These are phyloP conservation scores for Jatropha multifida DNA, from an alignment of 441 rosid genomes.

Conservation along the genomic window DNA sequence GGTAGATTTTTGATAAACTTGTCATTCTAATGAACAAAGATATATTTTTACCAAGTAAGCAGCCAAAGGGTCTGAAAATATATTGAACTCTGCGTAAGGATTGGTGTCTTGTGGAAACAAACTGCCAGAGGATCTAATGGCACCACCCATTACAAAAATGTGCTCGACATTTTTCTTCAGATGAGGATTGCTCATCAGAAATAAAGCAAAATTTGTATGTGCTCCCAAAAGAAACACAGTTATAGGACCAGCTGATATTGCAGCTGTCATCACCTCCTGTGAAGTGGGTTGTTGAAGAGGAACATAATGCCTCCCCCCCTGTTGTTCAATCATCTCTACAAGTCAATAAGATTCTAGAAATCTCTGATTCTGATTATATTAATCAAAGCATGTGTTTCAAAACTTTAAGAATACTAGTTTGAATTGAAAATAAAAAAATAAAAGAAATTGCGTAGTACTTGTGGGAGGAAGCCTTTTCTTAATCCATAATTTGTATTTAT, in stretches of 20 bases:
- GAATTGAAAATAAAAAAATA: no score
- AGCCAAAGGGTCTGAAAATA: constrained; percentile 84
- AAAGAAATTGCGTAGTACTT: constrained; percentile 40
- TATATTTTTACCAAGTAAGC: constrained; percentile 58
- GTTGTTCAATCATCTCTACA: not conserved
- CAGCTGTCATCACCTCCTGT: constrained; percentile 67
- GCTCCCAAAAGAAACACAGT: constrained; percentile 55
- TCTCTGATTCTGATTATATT: constrained; percentile 8
- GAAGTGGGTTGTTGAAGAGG: constrained; percentile 75
- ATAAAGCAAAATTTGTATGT: constrained; percentile 74
- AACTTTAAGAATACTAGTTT: not conserved
- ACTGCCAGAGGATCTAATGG: constrained; percentile 64
- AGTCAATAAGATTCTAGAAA: no score
- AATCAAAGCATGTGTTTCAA: not conserved
- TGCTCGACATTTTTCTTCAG: constrained; percentile 72
- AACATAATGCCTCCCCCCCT: constrained; percentile 74
- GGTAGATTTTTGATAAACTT: no score
- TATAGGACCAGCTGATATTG: constrained; percentile 68
- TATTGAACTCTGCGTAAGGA: constrained; percentile 89
- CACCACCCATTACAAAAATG: constrained; percentile 83
- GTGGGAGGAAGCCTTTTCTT: constrained; percentile 79
- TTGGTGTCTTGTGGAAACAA: constrained; percentile 57
- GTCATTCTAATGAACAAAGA: no score
- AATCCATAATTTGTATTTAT: constrained; percentile 66
- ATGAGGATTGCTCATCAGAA: constrained; percentile 73